These are phyloP conservation scores for Vanderwaltozyma tropicalis DNA, from an alignment of 805 yeast species.

Conservation along the genomic window DNA sequence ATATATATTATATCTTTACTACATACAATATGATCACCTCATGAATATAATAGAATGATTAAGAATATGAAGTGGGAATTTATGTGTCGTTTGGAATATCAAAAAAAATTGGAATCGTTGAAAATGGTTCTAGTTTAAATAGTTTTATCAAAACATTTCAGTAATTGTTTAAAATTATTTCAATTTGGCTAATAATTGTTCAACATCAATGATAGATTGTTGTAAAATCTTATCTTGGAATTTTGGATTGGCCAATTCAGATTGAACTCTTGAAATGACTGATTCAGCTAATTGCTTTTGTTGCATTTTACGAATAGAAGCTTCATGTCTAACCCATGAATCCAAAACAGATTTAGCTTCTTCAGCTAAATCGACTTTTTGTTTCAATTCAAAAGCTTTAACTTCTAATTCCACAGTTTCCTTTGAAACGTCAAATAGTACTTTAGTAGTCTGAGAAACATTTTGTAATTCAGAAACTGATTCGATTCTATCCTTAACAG, in stretches of 20 bases:
- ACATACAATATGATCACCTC: no score
- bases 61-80: no score
- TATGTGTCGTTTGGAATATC: conserved; percentile 1
- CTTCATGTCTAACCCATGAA: conserved; percentile 98
- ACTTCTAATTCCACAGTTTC: conserved; percentile 96
- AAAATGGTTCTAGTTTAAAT: background rate
- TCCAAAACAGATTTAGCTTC: conserved; percentile 95
- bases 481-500: conserved; percentile 86
- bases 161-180: conserved; percentile 10
- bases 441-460: conserved; percentile 84
- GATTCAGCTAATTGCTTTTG: conserved; percentile 83
- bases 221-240: conserved; percentile 87
- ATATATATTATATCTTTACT: no score
- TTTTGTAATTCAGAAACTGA: conserved; percentile 83
- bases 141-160: background rate
- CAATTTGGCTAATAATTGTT: conserved; percentile 56
- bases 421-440: conserved; percentile 86
- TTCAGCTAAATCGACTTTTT: conserved; percentile 71
- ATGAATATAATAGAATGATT: no score
- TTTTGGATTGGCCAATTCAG: conserved; percentile 74
- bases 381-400: conserved; percentile 85
- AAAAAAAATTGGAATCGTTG: conserved; percentile 30
- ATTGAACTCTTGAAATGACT: conserved; percentile 80
- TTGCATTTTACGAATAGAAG: conserved; percentile 90
- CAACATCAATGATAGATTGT: conserved; percentile 88